Percentiles rank a stretch among this genome's conserved stretches.
These are phyloP conservation scores for Pisolithus sp. DNA, from an alignment of 768 basidiomycete genomes.

Conservation along the genomic window DNA sequence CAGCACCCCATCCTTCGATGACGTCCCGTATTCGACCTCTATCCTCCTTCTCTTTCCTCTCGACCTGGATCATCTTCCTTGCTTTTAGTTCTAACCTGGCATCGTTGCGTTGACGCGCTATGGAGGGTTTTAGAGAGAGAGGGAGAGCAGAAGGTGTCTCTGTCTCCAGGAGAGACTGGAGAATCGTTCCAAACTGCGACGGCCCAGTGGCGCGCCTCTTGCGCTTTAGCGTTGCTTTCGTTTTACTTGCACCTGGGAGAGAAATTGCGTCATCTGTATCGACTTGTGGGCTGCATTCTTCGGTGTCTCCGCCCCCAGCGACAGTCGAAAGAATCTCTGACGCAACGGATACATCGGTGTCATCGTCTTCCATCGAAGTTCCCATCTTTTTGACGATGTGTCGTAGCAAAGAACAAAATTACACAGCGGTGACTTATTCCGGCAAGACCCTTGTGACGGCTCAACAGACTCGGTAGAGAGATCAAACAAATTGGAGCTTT, in stretches of 20 bases:
- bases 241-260: conserved; percentile 51
- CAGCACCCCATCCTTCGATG: conserved; percentile 86
- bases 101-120: conserved; percentile 61
- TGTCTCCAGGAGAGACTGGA: conserved; percentile 68
- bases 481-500: too few relatives aligned
- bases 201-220: conserved; percentile 76
- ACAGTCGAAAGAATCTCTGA: conserved; percentile 7
- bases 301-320: conserved; percentile 4
- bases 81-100: conserved; percentile 70
- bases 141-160: conserved; percentile 64
- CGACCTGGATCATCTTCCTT: conserved; percentile 62
- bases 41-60: conserved; percentile 71
- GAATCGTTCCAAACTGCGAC: conserved; percentile 65
- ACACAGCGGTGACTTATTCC: too few relatives aligned
- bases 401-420: too few relatives aligned
- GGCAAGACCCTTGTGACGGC: too few relatives aligned
- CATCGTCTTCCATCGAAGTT: not conserved
- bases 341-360: not conserved
- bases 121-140: conserved; percentile 73
- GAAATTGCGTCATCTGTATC: conserved; percentile 66
- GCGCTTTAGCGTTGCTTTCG: conserved; percentile 74
- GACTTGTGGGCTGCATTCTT: conserved; percentile 22
- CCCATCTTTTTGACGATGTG: too few relatives aligned
- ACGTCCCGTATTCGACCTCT: conserved; percentile 59
- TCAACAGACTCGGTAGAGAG: too few relatives aligned